Evolutionary conservation across 768 basidiomycete species (phyloP), one percentile per base, ranked within the genome.

Genomic region (Tephrocybe sp.): DNA sequence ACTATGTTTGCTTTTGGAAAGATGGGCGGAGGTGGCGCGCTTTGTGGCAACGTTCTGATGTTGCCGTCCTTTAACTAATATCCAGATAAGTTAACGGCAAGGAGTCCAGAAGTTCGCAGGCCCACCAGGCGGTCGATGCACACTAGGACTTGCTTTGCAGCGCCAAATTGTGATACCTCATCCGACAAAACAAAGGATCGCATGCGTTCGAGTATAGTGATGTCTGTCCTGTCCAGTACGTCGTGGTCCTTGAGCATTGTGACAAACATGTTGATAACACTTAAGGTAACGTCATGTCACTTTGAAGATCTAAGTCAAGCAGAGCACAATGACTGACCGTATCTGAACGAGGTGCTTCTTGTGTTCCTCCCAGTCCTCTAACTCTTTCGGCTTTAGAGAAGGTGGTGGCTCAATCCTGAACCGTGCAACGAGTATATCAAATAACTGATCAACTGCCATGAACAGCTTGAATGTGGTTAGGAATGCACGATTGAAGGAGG

Each of bases 401-500:
- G 79, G 75, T 0, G 93, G 95, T 18, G 89, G 77, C 43, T 80
- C 75, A 21, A 94, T 85, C 59, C 78, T 76, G 71, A 93, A 98
- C n/a, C 96, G 84, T 42, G 80, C 75, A 6, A 88, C 79, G 18
- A 98, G 83, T 11, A 88, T 74, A 51, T 92, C 85, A 51, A 96
- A 86, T 7, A 98, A 72, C 42, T 92, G 85, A 49, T 90, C 81
- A 36, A 89, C 73, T 4, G 84, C 85, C 10, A 90, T 90, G 69
- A 98, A 98, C 0, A 92, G 93, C 62, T 95, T 91, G 76, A 91
- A 96, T 0, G 96, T 97, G 81, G 95, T 86, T 56, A 98, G 71
- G 79, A 98, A 98, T 1, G 94, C 86, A 63, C 86, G 86, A 65
- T 79, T 88, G 70, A 87, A 96, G 8, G 80, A 79, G 1, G 85